phyloP scores from a whole-genome alignment of 768 basidiomycete species.

The Russula earlei region DNA sequence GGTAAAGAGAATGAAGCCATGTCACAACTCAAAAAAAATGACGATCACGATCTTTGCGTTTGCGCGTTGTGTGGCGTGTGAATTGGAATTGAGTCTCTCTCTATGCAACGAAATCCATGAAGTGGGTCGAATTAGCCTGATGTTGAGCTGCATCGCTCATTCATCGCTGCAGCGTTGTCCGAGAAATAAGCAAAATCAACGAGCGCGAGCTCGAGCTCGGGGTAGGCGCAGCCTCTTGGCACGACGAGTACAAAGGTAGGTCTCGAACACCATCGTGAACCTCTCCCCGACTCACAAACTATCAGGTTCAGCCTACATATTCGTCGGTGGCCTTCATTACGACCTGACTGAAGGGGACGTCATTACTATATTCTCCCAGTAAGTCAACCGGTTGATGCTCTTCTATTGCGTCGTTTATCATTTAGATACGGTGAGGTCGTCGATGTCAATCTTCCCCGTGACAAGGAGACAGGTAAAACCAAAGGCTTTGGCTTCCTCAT shows the following conservation, averaged over 20 bases:
- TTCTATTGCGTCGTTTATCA: background rate
- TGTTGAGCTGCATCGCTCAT: slow-evolving; percentile 8
- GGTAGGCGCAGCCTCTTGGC: slow-evolving; percentile 70
- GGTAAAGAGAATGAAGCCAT: slow-evolving; percentile 85
- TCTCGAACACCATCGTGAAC: background rate
- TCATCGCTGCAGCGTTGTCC: slow-evolving; percentile 59
- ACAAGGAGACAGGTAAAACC: slow-evolving; percentile 85
- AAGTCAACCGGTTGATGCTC: slow-evolving; percentile 27
- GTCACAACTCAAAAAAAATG: background rate
- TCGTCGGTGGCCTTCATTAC: slow-evolving; percentile 77
- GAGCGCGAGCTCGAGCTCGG: slow-evolving; percentile 80
- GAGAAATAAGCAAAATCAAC: slow-evolving; percentile 91
- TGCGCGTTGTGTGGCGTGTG: slow-evolving; percentile 17
- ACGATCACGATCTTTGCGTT: no score
- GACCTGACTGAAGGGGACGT: slow-evolving; percentile 97
- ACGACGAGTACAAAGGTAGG: slow-evolving; percentile 86
- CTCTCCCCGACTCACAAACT: background rate
- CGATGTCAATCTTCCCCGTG: slow-evolving; percentile 90
- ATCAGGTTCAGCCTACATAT: slow-evolving; percentile 89
- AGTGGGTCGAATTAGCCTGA: slow-evolving; percentile 38
- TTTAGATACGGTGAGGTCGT: slow-evolving; percentile 91
- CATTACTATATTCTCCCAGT: slow-evolving; percentile 97
- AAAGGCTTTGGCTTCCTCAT: slow-evolving; percentile 94
- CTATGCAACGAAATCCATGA: slow-evolving; percentile 40
- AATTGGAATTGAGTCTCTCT: background rate